phyloP scores from a whole-genome alignment of 148 eudicot genomes.

The Selenicereus undatus region DNA sequence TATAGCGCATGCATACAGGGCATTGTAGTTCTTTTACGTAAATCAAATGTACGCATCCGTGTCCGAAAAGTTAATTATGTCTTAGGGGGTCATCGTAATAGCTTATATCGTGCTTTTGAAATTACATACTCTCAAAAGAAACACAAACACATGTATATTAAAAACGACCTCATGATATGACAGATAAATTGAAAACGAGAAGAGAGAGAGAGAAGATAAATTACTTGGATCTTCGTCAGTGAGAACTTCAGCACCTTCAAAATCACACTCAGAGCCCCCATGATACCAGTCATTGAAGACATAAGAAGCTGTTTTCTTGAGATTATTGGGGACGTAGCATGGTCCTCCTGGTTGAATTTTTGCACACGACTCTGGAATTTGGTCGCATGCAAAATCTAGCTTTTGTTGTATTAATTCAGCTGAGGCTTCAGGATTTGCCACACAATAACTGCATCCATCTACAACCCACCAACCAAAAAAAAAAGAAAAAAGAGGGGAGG shows the following conservation, averaged over 20 bases:
- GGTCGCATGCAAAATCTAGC: neutral
- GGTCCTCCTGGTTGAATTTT: neutral
- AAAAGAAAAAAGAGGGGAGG: neutral
- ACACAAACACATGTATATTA: too few species aligned
- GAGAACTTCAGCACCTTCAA: neutral
- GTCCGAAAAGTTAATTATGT: too few species aligned
- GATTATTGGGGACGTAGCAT: neutral
- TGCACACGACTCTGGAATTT: neutral
- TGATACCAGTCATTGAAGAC: neutral
- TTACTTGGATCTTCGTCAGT: neutral
- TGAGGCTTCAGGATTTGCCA: neutral
- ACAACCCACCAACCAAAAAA: neutral
- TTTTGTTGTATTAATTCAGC: neutral
- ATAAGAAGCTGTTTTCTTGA: neutral
- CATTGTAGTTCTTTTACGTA: too few species aligned
- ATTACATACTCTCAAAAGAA: too few species aligned
- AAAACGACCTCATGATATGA: too few species aligned
- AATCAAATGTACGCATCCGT: too few species aligned
- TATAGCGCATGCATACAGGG: too few species aligned
- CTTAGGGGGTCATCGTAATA: too few species aligned
- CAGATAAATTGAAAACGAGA: neutral
- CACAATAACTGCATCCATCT: neutral
- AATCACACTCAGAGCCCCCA: neutral
- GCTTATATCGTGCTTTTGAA: too few species aligned
- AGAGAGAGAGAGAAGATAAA: neutral